Evolutionary conservation across 805 yeast species (phyloP).

Genomic region (Nakazawaea pomicola): DNA sequence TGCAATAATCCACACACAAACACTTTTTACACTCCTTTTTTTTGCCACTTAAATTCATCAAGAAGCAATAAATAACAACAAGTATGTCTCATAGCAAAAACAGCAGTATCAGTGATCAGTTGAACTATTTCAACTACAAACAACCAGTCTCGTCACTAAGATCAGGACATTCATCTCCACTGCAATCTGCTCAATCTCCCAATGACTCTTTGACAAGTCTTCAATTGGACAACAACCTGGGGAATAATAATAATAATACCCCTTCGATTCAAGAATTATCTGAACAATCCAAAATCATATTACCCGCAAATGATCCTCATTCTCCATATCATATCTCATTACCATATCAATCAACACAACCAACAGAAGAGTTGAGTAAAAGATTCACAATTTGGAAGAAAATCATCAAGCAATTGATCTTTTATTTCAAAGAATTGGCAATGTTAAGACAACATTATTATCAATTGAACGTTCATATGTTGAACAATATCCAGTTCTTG

Average conservation of each 20-base stretch:
- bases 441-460: constrained; percentile 49
- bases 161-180: background rate
- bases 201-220: background rate
- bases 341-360: constrained; percentile 19
- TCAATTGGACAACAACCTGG: too few species aligned
- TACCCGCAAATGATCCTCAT: constrained; percentile 26
- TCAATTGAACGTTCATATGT: constrained; percentile 45
- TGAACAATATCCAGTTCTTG: constrained; percentile 43
- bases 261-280: background rate
- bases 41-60: background rate
- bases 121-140: constrained; percentile 10
- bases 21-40: too few species aligned
- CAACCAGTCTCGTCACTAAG: constrained; percentile 1
- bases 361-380: constrained; percentile 46
- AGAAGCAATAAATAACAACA: background rate
- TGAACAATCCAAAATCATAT: constrained; percentile 14
- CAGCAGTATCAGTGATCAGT: constrained; percentile 9
- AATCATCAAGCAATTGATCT: constrained; percentile 47
- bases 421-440: constrained; percentile 45
- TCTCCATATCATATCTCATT: constrained; percentile 32
- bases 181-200: background rate
- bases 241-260: too few species aligned
- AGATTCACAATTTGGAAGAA: constrained; percentile 56
- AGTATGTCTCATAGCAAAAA: constrained; percentile 5
- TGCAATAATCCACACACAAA: too few species aligned